A percentile compares a stretch with the other conserved stretches of the same genome.
phyloP scores from a whole-genome alignment of 495 filamentous ascomycete species.

The Penicillium maclennaniae region DNA sequence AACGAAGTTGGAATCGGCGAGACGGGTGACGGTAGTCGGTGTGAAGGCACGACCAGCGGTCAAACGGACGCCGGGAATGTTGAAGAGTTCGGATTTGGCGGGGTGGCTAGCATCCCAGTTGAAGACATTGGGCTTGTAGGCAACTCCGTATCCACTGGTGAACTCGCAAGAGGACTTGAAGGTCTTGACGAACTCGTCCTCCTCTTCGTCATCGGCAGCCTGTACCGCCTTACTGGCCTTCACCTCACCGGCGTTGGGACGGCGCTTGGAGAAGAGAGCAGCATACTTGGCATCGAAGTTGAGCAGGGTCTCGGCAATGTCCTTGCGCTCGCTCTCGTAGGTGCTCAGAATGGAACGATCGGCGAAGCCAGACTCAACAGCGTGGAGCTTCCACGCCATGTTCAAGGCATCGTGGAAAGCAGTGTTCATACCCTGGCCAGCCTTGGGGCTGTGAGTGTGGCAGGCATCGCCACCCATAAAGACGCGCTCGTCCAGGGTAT shows the following conservation, averaged over 20 bases:
- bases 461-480: constrained; percentile 63
- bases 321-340: constrained; percentile 67
- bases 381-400: constrained; percentile 78
- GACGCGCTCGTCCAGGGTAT: constrained; percentile 52
- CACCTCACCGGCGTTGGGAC: constrained; percentile 56
- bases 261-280: constrained; percentile 57
- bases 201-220: constrained; percentile 28
- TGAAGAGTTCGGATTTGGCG: constrained; percentile 65
- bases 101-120: constrained; percentile 73
- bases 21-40: constrained; percentile 73
- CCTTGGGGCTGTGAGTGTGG: constrained; percentile 67
- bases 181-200: constrained; percentile 60
- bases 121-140: constrained; percentile 57
- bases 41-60: constrained; percentile 67
- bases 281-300: constrained; percentile 70
- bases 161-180: constrained; percentile 66
- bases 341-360: constrained; percentile 60
- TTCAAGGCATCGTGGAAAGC: constrained; percentile 58
- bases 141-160: constrained; percentile 62
- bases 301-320: constrained; percentile 66
- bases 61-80: constrained; percentile 57
- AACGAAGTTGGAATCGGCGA: constrained; percentile 80
- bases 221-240: constrained; percentile 36
- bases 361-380: constrained; percentile 59
- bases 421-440: constrained; percentile 56